Evolutionary conservation across 768 basidiomycete genomes (phyloP).

Genomic region (Candolleomyces efflorescens): DNA sequence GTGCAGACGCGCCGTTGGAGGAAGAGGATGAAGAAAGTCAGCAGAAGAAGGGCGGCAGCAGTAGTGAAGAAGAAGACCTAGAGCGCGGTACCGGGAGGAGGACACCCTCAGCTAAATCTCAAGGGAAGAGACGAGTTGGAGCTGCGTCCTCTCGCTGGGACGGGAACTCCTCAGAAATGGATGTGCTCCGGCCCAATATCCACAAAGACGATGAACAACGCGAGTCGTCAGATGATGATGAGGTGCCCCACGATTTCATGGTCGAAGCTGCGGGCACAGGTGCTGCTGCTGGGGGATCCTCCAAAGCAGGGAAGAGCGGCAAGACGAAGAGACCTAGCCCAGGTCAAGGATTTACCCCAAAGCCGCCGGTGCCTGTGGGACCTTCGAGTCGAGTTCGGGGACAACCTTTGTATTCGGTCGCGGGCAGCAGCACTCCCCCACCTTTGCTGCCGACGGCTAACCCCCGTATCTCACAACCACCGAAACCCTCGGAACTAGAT

Average conservation of each 20-base stretch:
- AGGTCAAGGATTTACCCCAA: constrained; percentile 5
- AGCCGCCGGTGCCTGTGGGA: constrained; percentile 16
- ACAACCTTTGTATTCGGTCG: constrained; percentile 48
- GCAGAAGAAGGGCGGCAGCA: constrained; percentile 37
- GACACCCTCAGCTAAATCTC: constrained; percentile 28
- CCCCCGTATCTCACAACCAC: constrained; percentile 40
- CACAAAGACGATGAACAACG: constrained; percentile 61
- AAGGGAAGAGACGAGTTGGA: constrained; percentile 45
- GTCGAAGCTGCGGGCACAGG: constrained; percentile 61
- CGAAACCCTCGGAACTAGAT: constrained; percentile 62
- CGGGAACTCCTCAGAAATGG: constrained; percentile 51
- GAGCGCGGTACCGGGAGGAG: constrained; percentile 8
- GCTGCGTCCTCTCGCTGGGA: constrained; percentile 40
- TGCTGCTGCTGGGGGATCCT: constrained; percentile 18
- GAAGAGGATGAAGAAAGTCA: constrained; percentile 57
- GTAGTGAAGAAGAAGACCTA: constrained; percentile 4
- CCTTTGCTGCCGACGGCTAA: constrained; percentile 21
- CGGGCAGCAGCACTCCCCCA: constrained; percentile 22
- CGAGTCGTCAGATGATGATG: constrained; percentile 77
- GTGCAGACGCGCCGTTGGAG: constrained; percentile 69
- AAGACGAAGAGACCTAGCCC: constrained; percentile 5
- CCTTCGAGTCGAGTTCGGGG: constrained; percentile 25
- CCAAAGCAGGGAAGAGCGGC: constrained; percentile 16
- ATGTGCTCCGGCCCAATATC: constrained; percentile 64
- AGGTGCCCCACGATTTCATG: constrained; percentile 84